Conservation (phyloP, 2,329 filamentous ascomycete genomes). For the Phaeoacremonium minimum region DNA sequence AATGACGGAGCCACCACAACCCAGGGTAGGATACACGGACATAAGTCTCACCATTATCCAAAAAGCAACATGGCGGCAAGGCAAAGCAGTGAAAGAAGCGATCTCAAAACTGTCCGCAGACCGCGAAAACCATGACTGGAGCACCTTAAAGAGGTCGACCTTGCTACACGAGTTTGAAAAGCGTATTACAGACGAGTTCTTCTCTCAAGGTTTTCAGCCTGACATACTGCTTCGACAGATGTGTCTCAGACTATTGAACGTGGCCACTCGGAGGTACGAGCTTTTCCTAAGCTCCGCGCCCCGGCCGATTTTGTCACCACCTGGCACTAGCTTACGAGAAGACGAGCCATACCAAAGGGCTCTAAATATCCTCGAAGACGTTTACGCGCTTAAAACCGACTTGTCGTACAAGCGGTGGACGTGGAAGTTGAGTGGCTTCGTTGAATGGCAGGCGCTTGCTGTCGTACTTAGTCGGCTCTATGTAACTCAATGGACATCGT, state of each 20-base stretch:
- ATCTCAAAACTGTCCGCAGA: not conserved
- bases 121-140: no score
- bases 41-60: constrained; percentile 51
- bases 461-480: not conserved
- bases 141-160: no score
- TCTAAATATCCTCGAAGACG: not conserved
- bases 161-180: not conserved
- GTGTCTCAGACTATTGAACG: no score
- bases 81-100: not conserved
- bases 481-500: not conserved
- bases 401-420: not conserved
- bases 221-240: no score
- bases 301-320: not conserved
- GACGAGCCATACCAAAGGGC: not conserved
- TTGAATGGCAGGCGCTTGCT: not conserved
- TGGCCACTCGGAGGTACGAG: not conserved
- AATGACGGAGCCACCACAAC: constrained; percentile 40
- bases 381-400: not conserved
- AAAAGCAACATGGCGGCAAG: not conserved
- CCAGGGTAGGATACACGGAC: constrained; percentile 48
- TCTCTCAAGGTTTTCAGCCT: not conserved
- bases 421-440: not conserved
- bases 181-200: not conserved
- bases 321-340: not conserved
- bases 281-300: not conserved